Base-by-base conservation (phyloP, 257 asterid genomes). In the Capsicum chinense region DNA sequence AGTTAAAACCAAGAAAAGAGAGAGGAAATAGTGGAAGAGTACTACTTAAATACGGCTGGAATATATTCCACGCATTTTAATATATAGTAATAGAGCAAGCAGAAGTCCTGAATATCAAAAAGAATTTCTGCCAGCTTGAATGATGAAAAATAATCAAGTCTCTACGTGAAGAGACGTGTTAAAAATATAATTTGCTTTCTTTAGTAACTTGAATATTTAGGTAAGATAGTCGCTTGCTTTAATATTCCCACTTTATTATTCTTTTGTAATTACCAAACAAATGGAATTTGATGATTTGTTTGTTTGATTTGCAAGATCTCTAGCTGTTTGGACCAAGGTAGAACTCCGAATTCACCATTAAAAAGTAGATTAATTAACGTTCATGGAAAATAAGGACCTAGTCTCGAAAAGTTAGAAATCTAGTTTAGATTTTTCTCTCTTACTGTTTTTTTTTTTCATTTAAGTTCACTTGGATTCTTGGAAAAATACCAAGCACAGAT, bases 341-440 rank as follows among this genome's bases (percentile, higher is more conserved):
- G 9, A 82, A 48, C 54, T 64, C 39, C 5, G 26, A 48, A 15
- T 35, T 37, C 66, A 57, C 66, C 15, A 1, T 11, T 35, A 54
- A 15, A 17, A 56, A 56, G 13, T 56, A 79, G 39, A 7, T 56
- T 79, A 79, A 56, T 50, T 16, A 79, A 14, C 68, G 14, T 71
- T 37, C 58, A 71, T 17, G 16, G 44, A 44, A 39, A 17, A 69
- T 39, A 15, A 70, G 37, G 79, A 44, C 57, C 57, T 44, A 70
- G 17, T 70, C 79, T 5, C 57, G 15, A 44, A 44, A 71, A 71
- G 57, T 26, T 71, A n/a, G 58, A 71, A 71, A 71, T n/a, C 37
- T 71, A 17, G 10, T 42, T 44, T 42, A 79, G 52, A 16, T 15
- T 17, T 79, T 48, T 10, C 3, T 39, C 6, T n/a, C 26, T 9